A percentile compares a stretch with the other conserved stretches of the same genome.
phyloP scores from a whole-genome alignment of 768 basidiomycete genomes.

The Erythrobasidium yunnanense region DNA sequence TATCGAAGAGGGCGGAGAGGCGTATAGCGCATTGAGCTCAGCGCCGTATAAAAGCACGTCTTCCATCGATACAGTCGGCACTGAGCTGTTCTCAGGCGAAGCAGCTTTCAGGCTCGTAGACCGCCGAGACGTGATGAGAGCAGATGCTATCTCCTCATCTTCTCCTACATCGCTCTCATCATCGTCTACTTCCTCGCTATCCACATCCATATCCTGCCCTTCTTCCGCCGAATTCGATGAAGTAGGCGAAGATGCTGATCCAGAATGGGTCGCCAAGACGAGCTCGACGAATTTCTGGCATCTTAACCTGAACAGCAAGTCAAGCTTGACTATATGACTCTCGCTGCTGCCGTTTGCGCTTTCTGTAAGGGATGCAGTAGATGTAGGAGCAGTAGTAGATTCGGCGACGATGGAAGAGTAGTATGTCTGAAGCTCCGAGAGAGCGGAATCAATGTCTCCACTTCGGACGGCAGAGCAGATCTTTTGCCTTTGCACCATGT shows the following conservation, averaged over 20 bases:
- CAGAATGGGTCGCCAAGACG: too few relatives aligned
- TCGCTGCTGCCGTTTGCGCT: too few relatives aligned
- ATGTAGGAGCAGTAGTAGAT: too few relatives aligned
- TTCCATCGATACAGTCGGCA: constrained; percentile 2
- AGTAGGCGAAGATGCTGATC: too few relatives aligned
- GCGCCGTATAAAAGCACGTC: constrained; percentile 18
- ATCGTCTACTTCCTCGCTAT: constrained; percentile 1
- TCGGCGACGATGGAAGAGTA: neutral
- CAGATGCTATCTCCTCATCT: constrained; percentile 16
- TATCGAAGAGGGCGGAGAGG: neutral
- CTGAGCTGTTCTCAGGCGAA: too few relatives aligned
- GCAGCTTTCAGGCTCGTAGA: too few relatives aligned
- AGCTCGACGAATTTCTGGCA: constrained; percentile 24
- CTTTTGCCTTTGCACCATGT: neutral
- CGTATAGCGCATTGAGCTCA: constrained; percentile 5
- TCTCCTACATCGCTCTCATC: neutral
- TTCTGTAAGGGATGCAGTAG: too few relatives aligned
- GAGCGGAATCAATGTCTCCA: constrained; percentile 11
- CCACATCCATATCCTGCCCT: neutral
- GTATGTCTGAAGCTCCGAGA: neutral
- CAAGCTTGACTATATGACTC: too few relatives aligned
- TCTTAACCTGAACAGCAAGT: constrained; percentile 11
- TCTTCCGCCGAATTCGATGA: neutral
- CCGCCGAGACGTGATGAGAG: neutral
- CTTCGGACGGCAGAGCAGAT: neutral